A percentile compares a stretch with the other conserved stretches of the same genome.
These are phyloP conservation scores for Candida dajiaensis DNA, from an alignment of 805 yeast genomes.

Conservation along the genomic window DNA sequence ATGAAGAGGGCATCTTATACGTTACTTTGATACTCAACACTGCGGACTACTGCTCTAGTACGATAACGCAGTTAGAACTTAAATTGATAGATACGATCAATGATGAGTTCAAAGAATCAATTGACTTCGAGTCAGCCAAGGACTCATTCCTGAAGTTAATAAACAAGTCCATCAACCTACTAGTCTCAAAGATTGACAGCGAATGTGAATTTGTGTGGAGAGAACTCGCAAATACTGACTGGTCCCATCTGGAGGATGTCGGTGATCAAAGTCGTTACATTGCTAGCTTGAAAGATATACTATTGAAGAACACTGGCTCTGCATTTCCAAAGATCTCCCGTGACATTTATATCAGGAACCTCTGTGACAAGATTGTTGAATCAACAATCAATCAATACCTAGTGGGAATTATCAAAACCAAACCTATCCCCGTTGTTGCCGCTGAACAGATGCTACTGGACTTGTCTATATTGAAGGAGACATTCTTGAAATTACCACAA, in stretches of 20 bases:
- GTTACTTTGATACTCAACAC: slow-evolving; percentile 76
- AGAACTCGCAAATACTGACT: slow-evolving; percentile 71
- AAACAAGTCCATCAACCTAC: slow-evolving; percentile 46
- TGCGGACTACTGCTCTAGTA: slow-evolving; percentile 80
- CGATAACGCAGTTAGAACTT: slow-evolving; percentile 72
- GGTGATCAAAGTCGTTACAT: slow-evolving; percentile 71
- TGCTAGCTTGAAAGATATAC: slow-evolving; percentile 44
- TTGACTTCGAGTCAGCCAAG: slow-evolving; percentile 48
- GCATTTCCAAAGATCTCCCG: slow-evolving; percentile 57
- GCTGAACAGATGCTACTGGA: slow-evolving; percentile 83
- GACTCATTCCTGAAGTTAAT: slow-evolving; percentile 53
- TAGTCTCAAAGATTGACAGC: slow-evolving; percentile 51
- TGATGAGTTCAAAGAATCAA: slow-evolving; percentile 35
- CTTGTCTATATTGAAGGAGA: slow-evolving; percentile 53
- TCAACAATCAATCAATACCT: slow-evolving; percentile 49
- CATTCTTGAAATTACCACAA: slow-evolving; percentile 30
- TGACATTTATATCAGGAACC: slow-evolving; percentile 63
- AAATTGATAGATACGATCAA: slow-evolving; percentile 40
- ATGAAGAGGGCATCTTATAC: slow-evolving; percentile 55
- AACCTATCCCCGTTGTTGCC: slow-evolving; percentile 61
- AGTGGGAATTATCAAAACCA: slow-evolving; percentile 50
- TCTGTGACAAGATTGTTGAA: slow-evolving; percentile 75
- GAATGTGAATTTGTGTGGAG: slow-evolving; percentile 75
- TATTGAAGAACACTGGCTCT: slow-evolving; percentile 39
- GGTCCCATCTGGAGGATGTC: slow-evolving; percentile 60